phyloP scores from a whole-genome alignment of 257 asterid species.

The Buddleja alternifolia region DNA sequence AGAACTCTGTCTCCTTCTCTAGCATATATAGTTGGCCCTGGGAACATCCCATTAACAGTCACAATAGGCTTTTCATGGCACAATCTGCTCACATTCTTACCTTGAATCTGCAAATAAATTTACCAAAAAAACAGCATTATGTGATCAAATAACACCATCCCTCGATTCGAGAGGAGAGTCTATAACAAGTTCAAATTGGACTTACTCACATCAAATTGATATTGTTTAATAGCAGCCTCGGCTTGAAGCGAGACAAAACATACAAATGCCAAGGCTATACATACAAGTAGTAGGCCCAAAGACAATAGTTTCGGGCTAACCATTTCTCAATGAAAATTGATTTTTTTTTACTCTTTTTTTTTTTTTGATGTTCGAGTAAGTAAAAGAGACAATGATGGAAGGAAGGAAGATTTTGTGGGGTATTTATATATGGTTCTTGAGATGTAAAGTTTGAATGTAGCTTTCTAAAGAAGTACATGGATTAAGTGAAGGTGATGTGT shows the following conservation, averaged over 20 bases:
- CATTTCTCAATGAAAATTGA: too few species aligned
- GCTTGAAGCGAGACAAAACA: slow-evolving; percentile 33
- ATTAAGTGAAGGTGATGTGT: slow-evolving; percentile 44
- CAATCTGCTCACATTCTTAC: slow-evolving; percentile 60
- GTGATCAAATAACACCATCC: too few species aligned
- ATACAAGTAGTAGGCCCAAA: not conserved
- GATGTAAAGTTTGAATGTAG: slow-evolving; percentile 6
- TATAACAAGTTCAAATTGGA: not conserved
- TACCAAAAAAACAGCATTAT: too few species aligned
- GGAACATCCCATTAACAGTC: slow-evolving; percentile 62
- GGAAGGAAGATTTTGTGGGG: not conserved
- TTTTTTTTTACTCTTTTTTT: slow-evolving; percentile 18
- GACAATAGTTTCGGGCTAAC: slow-evolving; percentile 14
- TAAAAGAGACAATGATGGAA: slow-evolving; percentile 17
- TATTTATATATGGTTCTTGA: slow-evolving; percentile 33
- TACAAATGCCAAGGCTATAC: slow-evolving; percentile 33
- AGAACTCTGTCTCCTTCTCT: slow-evolving; percentile 60
- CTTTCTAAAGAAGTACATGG: not conserved
- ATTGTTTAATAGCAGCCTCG: slow-evolving; percentile 50
- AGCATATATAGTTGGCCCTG: slow-evolving; percentile 66
- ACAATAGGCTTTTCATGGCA: slow-evolving; percentile 75
- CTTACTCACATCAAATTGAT: slow-evolving; percentile 57
- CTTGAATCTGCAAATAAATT: slow-evolving; percentile 51
- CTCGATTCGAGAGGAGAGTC: too few species aligned
- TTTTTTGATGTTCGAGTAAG: not conserved